These are phyloP conservation scores for Ceratobasidium sp. DNA, from an alignment of 1,284 basidiomycete species.

Conservation along the genomic window DNA sequence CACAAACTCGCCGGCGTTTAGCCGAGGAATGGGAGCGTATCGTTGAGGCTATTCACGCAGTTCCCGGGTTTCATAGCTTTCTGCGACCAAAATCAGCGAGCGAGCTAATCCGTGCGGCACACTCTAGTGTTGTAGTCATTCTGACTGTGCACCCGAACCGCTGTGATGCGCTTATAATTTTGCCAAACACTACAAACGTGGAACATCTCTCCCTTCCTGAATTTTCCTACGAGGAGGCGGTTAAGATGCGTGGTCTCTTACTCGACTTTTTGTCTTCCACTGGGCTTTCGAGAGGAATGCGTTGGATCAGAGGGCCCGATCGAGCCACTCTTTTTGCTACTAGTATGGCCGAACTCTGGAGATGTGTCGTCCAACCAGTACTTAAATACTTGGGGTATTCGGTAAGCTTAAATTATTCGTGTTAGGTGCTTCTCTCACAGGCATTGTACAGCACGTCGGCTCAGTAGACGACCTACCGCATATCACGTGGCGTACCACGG, in stretches of 20 bases:
- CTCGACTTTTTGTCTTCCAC: neutral
- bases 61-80: slow-evolving; percentile 15
- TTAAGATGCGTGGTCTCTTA: neutral
- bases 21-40: neutral
- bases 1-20: neutral
- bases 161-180: slow-evolving; percentile 11
- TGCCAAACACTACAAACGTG: neutral
- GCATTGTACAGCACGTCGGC: neutral
- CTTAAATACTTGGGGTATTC: slow-evolving; percentile 11
- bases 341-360: slow-evolving; percentile 16
- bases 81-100: slow-evolving; percentile 1
- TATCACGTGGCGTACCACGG: slow-evolving; percentile 27
- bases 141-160: slow-evolving; percentile 2
- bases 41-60: neutral
- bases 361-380: slow-evolving; percentile 14
- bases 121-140: neutral
- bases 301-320: neutral
- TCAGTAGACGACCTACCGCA: slow-evolving; percentile 7
- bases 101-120: neutral
- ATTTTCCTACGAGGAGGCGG: slow-evolving; percentile 10
- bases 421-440: neutral
- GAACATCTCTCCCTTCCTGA: neutral
- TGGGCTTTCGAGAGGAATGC: neutral
- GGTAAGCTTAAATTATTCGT: neutral
- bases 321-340: neutral